Percentiles rank a stretch among this genome's conserved stretches.
phyloP scores from a whole-genome alignment of 148 eudicot species.

The Camellia japonica region DNA sequence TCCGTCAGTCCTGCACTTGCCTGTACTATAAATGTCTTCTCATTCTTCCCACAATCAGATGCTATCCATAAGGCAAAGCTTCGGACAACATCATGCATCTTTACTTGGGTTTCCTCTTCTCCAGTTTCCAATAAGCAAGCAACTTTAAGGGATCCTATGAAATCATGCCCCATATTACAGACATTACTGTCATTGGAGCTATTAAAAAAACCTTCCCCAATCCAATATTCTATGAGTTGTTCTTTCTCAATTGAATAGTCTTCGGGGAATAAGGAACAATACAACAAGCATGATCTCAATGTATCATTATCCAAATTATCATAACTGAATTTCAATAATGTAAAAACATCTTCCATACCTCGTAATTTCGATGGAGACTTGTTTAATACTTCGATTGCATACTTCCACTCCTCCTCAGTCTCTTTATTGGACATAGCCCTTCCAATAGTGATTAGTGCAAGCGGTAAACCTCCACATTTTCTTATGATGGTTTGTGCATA shows the following conservation, averaged over 20 bases:
- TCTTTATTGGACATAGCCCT: conserved; percentile 47
- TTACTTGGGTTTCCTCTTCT: conserved; percentile 29
- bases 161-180: conserved; percentile 30
- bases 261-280: conserved; percentile 44
- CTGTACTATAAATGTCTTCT: conserved; percentile 15
- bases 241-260: conserved; percentile 43
- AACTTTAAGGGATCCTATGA: conserved; percentile 35
- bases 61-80: conserved; percentile 37
- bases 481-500: conserved; percentile 30
- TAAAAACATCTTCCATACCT: conserved; percentile 42
- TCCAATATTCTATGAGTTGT: conserved; percentile 40
- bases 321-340: conserved; percentile 34
- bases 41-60: conserved; percentile 12
- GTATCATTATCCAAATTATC: conserved; percentile 29
- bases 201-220: conserved; percentile 40
- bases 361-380: conserved; percentile 34
- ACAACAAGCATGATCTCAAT: conserved; percentile 33
- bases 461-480: conserved; percentile 49
- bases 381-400: conserved; percentile 32
- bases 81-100: conserved; percentile 49
- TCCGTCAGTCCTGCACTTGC: conserved; percentile 18
- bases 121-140: conserved; percentile 31
- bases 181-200: conserved; percentile 17
- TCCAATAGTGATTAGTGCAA: conserved; percentile 45
- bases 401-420: conserved; percentile 40